Evolutionary conservation across 768 basidiomycete genomes (phyloP).

Genomic region (Lactarius quietus): DNA sequence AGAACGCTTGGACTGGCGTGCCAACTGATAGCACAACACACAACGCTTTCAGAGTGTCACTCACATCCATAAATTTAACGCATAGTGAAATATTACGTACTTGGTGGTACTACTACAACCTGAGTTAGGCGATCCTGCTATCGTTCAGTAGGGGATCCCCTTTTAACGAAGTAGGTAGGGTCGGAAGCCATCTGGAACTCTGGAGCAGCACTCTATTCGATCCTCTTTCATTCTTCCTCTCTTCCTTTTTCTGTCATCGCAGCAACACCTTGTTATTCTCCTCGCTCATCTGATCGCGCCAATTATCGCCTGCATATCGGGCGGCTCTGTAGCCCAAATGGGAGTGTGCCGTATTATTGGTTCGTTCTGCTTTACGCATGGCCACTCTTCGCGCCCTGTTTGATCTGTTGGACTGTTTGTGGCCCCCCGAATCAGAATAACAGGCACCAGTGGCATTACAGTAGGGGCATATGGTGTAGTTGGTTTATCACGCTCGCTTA

Average conservation of each 20-base stretch:
- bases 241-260: slow-evolving; percentile 70
- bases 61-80: neutral
- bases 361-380: slow-evolving; percentile 35
- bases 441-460: neutral
- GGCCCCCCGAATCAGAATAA: neutral
- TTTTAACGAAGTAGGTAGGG: too few relatives aligned
- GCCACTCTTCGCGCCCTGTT: slow-evolving; percentile 38
- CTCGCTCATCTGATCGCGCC: slow-evolving; percentile 55
- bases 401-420: too few relatives aligned
- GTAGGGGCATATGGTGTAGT: slow-evolving; percentile 25
- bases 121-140: neutral
- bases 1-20: neutral
- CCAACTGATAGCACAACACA: neutral
- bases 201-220: slow-evolving; percentile 56
- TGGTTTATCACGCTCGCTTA: slow-evolving; percentile 27
- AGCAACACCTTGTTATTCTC: slow-evolving; percentile 64
- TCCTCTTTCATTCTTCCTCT: slow-evolving; percentile 58
- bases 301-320: slow-evolving; percentile 31
- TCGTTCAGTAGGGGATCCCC: neutral
- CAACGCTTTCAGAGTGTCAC: slow-evolving; percentile 1
- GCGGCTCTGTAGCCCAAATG: slow-evolving; percentile 27
- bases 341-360: slow-evolving; percentile 21
- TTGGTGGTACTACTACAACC: neutral
- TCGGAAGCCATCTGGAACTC: too few relatives aligned
- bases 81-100: neutral